phyloP scores from a whole-genome alignment of 2,329 filamentous ascomycete species.

The Clarireedia hainanense region DNA sequence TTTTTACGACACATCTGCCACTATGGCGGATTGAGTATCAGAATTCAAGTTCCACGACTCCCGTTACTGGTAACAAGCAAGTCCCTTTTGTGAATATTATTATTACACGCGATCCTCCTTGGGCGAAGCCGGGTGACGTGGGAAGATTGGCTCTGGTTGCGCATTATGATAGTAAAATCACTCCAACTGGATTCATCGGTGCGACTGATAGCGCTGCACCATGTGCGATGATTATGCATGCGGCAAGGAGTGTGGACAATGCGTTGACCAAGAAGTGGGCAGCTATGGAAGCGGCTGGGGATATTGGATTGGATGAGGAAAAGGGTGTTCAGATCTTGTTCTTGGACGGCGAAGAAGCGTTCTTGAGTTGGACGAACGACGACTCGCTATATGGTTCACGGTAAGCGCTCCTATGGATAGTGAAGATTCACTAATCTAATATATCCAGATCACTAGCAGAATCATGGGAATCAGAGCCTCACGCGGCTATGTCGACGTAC shows the following conservation, averaged over 20 bases:
- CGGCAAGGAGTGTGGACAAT: constrained; percentile 69
- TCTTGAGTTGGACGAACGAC: constrained; percentile 65
- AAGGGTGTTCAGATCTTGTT: constrained; percentile 84
- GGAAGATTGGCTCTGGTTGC: constrained; percentile 79
- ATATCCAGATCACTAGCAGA: constrained; percentile 60
- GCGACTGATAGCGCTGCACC: constrained; percentile 91
- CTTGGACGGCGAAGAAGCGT: constrained; percentile 92
- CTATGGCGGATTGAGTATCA: constrained; percentile 76
- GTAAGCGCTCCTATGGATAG: constrained; percentile 35
- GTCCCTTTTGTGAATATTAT: constrained; percentile 86
- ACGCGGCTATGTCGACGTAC: constrained; percentile 68
- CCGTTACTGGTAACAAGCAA: constrained; percentile 59
- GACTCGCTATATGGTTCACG: constrained; percentile 88
- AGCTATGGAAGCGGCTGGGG: constrained; percentile 54
- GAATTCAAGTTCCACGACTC: constrained; percentile 82
- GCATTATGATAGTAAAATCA: constrained; percentile 83
- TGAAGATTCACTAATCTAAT: constrained; percentile 8
- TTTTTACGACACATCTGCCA: constrained; percentile 68
- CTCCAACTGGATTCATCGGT: constrained; percentile 80
- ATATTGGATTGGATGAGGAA: constrained; percentile 58
- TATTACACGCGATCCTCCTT: constrained; percentile 80
- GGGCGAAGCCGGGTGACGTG: constrained; percentile 65
- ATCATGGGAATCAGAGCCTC: constrained; percentile 64
- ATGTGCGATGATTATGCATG: constrained; percentile 88
- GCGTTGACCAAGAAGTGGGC: constrained; percentile 79